phyloP scores from a whole-genome alignment of 768 basidiomycete species.

The Macrocybe gigantea region DNA sequence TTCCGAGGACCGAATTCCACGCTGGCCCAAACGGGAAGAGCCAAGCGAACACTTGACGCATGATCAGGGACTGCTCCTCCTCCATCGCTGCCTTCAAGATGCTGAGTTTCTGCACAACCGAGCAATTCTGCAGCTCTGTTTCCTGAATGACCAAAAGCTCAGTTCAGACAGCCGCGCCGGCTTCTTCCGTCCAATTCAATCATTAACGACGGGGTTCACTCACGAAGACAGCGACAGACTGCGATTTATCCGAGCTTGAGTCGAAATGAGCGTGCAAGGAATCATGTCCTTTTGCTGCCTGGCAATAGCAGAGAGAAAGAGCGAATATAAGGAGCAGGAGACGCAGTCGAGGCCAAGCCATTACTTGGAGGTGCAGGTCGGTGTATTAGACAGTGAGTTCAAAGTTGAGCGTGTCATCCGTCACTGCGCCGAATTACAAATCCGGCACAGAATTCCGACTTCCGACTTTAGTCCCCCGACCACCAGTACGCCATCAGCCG shows the following conservation, averaged over 20 bases:
- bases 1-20: constrained; percentile 85
- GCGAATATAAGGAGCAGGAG: constrained; percentile 14
- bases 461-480: constrained; percentile 1
- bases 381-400: no score
- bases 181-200: no score
- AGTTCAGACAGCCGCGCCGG: neutral
- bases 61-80: constrained; percentile 60
- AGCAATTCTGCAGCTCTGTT: constrained; percentile 33
- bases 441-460: neutral
- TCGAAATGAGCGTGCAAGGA: neutral
- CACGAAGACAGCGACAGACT: constrained; percentile 11
- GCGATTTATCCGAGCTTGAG: neutral
- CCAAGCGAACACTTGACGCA: constrained; percentile 75
- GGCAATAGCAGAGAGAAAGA: constrained; percentile 34
- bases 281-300: neutral
- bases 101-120: constrained; percentile 40
- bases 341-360: no score
- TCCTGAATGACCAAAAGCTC: constrained; percentile 20
- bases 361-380: no score
- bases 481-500: neutral
- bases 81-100: constrained; percentile 58
- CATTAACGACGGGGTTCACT: neutral
- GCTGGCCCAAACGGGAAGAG: constrained; percentile 89
- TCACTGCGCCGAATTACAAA: neutral
- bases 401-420: no score